phyloP scores from a whole-genome alignment of 495 filamentous ascomycete genomes.

The Thermochaetoides thermophila region DNA sequence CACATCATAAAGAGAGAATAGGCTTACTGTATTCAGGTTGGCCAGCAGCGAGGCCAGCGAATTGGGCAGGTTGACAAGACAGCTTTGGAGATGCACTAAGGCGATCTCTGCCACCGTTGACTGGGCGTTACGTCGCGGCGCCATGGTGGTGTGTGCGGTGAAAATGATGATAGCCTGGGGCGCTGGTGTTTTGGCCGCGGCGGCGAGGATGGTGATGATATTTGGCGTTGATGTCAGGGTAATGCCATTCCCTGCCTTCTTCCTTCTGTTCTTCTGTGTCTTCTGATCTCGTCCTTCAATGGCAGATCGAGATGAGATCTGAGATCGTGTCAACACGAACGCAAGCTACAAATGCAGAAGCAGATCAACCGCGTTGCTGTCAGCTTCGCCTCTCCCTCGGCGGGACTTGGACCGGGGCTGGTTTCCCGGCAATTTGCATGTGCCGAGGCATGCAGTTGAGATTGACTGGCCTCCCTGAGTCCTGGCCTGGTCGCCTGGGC shows the following conservation, averaged over 20 bases:
- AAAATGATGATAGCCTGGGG: background rate
- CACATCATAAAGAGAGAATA: background rate
- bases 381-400: background rate
- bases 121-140: conserved; percentile 48
- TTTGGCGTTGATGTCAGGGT: too few species aligned
- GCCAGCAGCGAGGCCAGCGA: conserved; percentile 68
- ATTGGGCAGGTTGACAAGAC: conserved; percentile 84
- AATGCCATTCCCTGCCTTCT: too few species aligned
- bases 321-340: too few species aligned
- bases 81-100: conserved; percentile 75
- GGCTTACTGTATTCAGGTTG: conserved; percentile 71
- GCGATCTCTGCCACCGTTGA: conserved; percentile 61
- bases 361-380: background rate
- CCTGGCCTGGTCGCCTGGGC: too few species aligned
- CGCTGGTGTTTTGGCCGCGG: background rate
- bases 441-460: conserved; percentile 19
- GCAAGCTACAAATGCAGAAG: background rate
- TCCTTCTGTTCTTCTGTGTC: too few species aligned
- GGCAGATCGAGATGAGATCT: too few species aligned
- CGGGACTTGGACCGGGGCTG: conserved; percentile 1
- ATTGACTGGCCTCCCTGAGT: conserved; percentile 5
- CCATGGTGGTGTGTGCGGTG: conserved; percentile 28
- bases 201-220: too few species aligned
- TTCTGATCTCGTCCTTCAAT: too few species aligned
- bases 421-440: conserved; percentile 17